Evolutionary conservation across 1,284 basidiomycete genomes (phyloP), one percentile per base, ranked within the genome.

Genomic region (Malassezia globosa): DNA sequence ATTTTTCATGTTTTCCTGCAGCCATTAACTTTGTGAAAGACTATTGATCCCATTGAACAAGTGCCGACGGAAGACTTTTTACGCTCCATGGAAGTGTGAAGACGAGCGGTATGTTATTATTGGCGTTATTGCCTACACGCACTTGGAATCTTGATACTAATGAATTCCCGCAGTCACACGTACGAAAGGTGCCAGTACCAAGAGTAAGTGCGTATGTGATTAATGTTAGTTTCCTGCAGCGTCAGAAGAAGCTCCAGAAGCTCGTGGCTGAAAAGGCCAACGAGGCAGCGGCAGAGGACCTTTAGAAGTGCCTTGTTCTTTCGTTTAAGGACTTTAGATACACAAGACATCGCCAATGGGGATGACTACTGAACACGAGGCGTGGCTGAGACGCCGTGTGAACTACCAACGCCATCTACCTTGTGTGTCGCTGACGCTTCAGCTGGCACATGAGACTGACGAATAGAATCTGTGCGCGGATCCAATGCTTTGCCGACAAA

Each of bases 21-120:
- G n/a, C n/a, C n/a, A 14, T 44, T 44, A 22, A 52, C 29, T 21
- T 24, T 8, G 16, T 37, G 18, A 31, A 62, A 88, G 88, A 38
- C 77, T 90, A 34, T 76, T 90, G 58, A 82, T 94, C 55, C 87
- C 87, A 10, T 76, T 88, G 56, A 87, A 88, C 73, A 76, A 80
- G 60, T 88, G 85, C 73, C 78, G 85, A 60, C 79, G 79, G 69
- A 77, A 83, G 67, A 79, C 78, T 46, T 74, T 76, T 34, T 87
- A 85, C 69, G 73, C 82, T 56, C 83, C 84, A 16, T 87, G 84
- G 84, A 81, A 85, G 63, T 87, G 84, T 72, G 81, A 84, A 68
- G 79, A 85, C 59, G 82, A 87, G 77, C 75, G 80, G 73, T 75
- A 49, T 48, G 72, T 54, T n/a, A n/a, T n/a, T n/a, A n/a, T n/a